phyloP scores from a whole-genome alignment of 305 asterid species.

The Coffea humblotiana region DNA sequence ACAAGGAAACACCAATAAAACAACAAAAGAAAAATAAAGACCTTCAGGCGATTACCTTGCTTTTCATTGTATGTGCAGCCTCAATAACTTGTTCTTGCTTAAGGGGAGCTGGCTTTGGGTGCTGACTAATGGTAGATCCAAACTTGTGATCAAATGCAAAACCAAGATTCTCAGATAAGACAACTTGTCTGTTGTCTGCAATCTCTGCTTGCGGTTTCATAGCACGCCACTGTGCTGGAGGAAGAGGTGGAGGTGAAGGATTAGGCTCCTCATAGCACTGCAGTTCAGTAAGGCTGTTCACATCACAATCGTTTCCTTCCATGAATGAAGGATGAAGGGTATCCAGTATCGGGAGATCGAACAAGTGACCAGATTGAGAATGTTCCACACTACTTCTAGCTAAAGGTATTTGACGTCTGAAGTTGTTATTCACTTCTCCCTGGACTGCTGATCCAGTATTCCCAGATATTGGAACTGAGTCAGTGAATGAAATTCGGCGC shows the following conservation, averaged over 20 bases:
- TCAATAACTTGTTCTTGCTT: slow-evolving; percentile 45
- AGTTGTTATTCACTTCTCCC: slow-evolving; percentile 33
- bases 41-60: slow-evolving; percentile 45
- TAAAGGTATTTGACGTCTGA: slow-evolving; percentile 37
- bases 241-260: slow-evolving; percentile 56
- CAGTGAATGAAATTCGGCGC: slow-evolving; percentile 58
- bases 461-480: slow-evolving; percentile 47
- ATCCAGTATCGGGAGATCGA: slow-evolving; percentile 59
- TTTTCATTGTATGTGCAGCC: slow-evolving; percentile 38
- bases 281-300: slow-evolving; percentile 32
- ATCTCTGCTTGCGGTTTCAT: slow-evolving; percentile 34
- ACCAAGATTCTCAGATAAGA: slow-evolving; percentile 30
- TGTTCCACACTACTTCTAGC: slow-evolving; percentile 37
- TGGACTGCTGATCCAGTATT: slow-evolving; percentile 38
- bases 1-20: background rate
- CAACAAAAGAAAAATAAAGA: background rate
- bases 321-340: slow-evolving; percentile 40
- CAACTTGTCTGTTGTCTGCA: slow-evolving; percentile 30
- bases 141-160: slow-evolving; percentile 40
- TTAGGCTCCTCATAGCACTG: slow-evolving; percentile 24
- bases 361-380: slow-evolving; percentile 46
- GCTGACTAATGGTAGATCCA: slow-evolving; percentile 54
- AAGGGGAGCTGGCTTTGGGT: slow-evolving; percentile 72
- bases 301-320: slow-evolving; percentile 26
- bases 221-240: slow-evolving; percentile 61